Evolutionary conservation across 768 basidiomycete species (phyloP).

Genomic region (Lactarius vividus): DNA sequence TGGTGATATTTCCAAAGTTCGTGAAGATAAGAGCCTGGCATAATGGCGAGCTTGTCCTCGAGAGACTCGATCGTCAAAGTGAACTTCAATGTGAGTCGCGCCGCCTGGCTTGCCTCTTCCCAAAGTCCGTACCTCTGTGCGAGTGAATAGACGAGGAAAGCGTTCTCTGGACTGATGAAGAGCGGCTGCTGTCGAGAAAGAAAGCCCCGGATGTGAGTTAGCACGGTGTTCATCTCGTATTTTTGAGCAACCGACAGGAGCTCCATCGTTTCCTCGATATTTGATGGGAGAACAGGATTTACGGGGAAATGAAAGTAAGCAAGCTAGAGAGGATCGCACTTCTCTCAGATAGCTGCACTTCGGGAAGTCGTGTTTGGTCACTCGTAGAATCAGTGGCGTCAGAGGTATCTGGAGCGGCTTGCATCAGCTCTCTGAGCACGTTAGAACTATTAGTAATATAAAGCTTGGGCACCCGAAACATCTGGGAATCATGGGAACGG

Average conservation of each 20-base stretch:
- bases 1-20: slow-evolving; percentile 16
- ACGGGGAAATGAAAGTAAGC: not conserved
- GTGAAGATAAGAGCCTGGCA: not conserved
- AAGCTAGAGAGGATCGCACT: not conserved
- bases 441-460: not conserved
- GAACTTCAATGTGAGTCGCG: not conserved
- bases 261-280: not conserved
- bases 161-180: not conserved
- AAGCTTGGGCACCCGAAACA: not conserved
- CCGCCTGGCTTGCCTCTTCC: slow-evolving; percentile 3
- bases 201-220: not conserved
- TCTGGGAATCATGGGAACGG: not conserved
- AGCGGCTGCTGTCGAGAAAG: not conserved
- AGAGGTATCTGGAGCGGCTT: not conserved
- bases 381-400: not conserved
- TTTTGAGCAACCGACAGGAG: not conserved
- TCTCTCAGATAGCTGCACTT: not conserved
- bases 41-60: not conserved
- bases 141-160: slow-evolving; percentile 6
- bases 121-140: slow-evolving; percentile 1
- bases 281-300: not conserved
- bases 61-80: not conserved
- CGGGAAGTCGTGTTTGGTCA: not conserved
- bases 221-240: not conserved
- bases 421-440: not conserved